These are phyloP conservation scores for Arabidopsis thaliana DNA, from an alignment of 345 rosid species.

Conservation along the genomic window TAIR10.1 NC_003075.7:14945001-14945500, in stretches of 20 bases:
- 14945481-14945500: background rate
- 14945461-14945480: conserved; percentile 3
- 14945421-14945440: conserved; percentile 17
- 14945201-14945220: conserved; percentile 16
- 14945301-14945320: background rate
- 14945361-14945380: background rate
- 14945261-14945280: conserved; percentile 25
- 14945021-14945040: background rate
- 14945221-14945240: conserved; percentile 23
- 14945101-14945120: conserved; percentile 26
- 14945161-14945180: background rate
- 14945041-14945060: conserved; percentile 6
- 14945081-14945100: conserved; percentile 28
- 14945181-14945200: background rate
- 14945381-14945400: background rate
- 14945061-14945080: conserved; percentile 35
- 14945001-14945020: background rate
- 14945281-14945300: background rate
- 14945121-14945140: conserved; percentile 28
- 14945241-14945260: conserved; percentile 9
- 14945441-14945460: conserved; percentile 25
- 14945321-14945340: conserved; percentile 39
- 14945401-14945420: background rate
- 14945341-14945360: conserved; percentile 19
- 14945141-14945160: conserved; percentile 8